Evolutionary conservation across 208 protist species (phyloP), one percentile per base, ranked within the genome.

Genomic region (Trypanosoma boissoni): DNA sequence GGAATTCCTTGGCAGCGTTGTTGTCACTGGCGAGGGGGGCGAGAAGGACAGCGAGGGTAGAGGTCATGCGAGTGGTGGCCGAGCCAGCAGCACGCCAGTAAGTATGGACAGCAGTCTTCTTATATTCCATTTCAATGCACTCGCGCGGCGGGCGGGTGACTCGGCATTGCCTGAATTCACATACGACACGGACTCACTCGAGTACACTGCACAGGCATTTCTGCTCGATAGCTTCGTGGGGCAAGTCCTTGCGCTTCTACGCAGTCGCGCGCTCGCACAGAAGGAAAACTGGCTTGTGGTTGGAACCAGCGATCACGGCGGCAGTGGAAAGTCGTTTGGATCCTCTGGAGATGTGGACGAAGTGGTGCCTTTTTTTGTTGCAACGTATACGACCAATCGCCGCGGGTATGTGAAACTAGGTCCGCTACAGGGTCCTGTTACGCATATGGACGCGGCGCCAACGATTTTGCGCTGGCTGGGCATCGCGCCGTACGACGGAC

Each of bases 221-320:
- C 68, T 86, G 14, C 58, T 87, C 12, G 85, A 92, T 49, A 65
- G 76, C 31, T 54, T 89, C 49, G 63, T 92, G 6, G 85, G 85
- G 27, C 78, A 92, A 64, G 64, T 87, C 23, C 63, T 86, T 39
- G 70, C 73, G 61, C 74, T 80, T 49, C 29, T 92, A 12, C 60
- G 64, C n/a, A 71, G 84, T 56, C 80, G 81, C 32, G 67, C 72
- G 3, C 46, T 56, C 16, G 53, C 68, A 24, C 62, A 79, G 60
- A 83, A 86, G 42, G 85, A 92, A 67, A 92, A 89, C 51, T 92
- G 85, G 82, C 78, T 92, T 21, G 60, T 92, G 10, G 27, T 92
- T n/a, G 75, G 72, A n/a, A 63, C 78, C 31, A 68, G 70, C 32
- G 67, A 85, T 39, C 80, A 89, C 68, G 85, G 85, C 39, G 85